A percentile compares a stretch with the other conserved stretches of the same genome.
phyloP scores from a whole-genome alignment of 345 rosid species.

The Moricandia arvensis region DNA sequence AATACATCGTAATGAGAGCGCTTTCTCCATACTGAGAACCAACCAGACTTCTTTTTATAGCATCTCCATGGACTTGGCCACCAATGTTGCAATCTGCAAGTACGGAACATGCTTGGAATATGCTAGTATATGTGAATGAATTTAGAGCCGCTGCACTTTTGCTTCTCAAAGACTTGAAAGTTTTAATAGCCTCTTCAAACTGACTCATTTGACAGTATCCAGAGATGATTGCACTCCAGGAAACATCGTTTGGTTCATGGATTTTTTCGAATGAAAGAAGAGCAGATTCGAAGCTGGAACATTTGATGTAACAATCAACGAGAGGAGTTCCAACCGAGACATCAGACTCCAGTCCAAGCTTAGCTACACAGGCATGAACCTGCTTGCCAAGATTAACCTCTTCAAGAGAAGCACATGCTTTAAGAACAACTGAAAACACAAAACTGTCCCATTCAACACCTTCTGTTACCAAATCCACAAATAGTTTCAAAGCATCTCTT shows the following conservation, averaged over 20 bases:
- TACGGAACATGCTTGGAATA: slow-evolving; percentile 69
- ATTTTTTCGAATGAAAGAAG: slow-evolving; percentile 50
- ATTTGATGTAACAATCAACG: slow-evolving; percentile 65
- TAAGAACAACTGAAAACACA: slow-evolving; percentile 64
- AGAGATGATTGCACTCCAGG: slow-evolving; percentile 66
- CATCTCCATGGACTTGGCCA: slow-evolving; percentile 76
- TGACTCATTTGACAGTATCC: slow-evolving; percentile 63
- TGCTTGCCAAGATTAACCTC: slow-evolving; percentile 57
- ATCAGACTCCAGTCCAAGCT: slow-evolving; percentile 62
- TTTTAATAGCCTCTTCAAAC: slow-evolving; percentile 51
- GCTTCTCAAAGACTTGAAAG: slow-evolving; percentile 52
- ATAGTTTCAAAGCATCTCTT: slow-evolving; percentile 49
- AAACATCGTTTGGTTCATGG: slow-evolving; percentile 62
- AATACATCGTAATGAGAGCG: slow-evolving; percentile 67
- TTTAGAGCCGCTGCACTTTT: slow-evolving; percentile 42
- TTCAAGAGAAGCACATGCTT: slow-evolving; percentile 59
- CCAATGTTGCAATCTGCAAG: slow-evolving; percentile 61
- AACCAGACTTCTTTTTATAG: slow-evolving; percentile 57
- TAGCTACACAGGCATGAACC: slow-evolving; percentile 56
- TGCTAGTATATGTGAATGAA: slow-evolving; percentile 62
- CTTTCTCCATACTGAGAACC: slow-evolving; percentile 60
- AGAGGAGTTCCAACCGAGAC: slow-evolving; percentile 80
- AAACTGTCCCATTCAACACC: slow-evolving; percentile 60
- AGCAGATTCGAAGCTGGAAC: slow-evolving; percentile 54
- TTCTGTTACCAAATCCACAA: slow-evolving; percentile 46